A percentile compares a stretch with the other conserved stretches of the same genome.
phyloP scores from a whole-genome alignment of 1,284 basidiomycete genomes.

The Schizophyllum amplum region DNA sequence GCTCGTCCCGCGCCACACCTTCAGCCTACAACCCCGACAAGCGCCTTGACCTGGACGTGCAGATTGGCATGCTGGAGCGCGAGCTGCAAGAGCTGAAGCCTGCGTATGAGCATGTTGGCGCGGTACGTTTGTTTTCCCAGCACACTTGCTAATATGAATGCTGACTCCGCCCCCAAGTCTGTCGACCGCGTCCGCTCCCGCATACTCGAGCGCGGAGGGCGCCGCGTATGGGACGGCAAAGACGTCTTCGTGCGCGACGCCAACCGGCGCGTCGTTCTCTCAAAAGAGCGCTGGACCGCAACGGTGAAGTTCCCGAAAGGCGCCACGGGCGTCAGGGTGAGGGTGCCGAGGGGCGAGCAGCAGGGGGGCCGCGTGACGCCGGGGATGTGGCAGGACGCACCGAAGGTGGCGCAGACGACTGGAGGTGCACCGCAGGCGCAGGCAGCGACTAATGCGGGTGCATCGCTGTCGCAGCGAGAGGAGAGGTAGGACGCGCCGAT shows the following conservation, averaged over 20 bases:
- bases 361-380: neutral
- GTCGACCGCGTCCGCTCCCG: slow-evolving; percentile 19
- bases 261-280: slow-evolving; percentile 2
- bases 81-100: slow-evolving; percentile 42
- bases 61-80: slow-evolving; percentile 44
- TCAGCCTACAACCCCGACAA: slow-evolving; percentile 17
- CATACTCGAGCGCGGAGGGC: slow-evolving; percentile 58
- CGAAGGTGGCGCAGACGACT: neutral
- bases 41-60: slow-evolving; percentile 43
- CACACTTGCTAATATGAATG: slow-evolving; percentile 18
- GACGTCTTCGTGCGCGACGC: slow-evolving; percentile 40
- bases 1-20: slow-evolving; percentile 1
- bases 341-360: neutral
- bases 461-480: too few relatives aligned
- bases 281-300: neutral
- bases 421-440: neutral
- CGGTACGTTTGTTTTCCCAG: slow-evolving; percentile 38
- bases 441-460: neutral
- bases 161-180: too few relatives aligned
- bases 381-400: neutral
- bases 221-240: slow-evolving; percentile 57
- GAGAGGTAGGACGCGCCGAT: too few relatives aligned
- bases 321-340: neutral
- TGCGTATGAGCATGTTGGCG: slow-evolving; percentile 33
- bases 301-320: neutral